These are phyloP conservation scores for Prunus salicina DNA, from an alignment of 306 rosid genomes.

Conservation along the genomic window DNA sequence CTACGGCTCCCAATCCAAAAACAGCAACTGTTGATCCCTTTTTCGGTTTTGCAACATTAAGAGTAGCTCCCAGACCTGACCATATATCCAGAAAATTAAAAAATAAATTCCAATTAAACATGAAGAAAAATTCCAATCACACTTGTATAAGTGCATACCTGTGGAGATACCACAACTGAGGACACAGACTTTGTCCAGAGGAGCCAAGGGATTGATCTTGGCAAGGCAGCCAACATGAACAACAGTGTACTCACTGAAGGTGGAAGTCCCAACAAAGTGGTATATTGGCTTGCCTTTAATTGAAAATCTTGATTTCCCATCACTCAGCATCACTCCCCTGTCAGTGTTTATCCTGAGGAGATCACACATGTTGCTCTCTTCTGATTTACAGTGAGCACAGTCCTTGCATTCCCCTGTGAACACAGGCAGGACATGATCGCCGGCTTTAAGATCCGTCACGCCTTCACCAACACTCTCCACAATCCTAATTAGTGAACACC, in stretches of 20 bases:
- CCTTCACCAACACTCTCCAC: slow-evolving; percentile 67
- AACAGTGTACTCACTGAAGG: slow-evolving; percentile 65
- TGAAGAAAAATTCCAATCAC: not conserved
- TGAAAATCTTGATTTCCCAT: slow-evolving; percentile 54
- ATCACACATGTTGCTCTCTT: slow-evolving; percentile 46
- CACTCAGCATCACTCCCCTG: slow-evolving; percentile 39
- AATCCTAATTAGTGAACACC: slow-evolving; percentile 13
- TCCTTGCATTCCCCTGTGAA: slow-evolving; percentile 49
- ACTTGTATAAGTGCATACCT: slow-evolving; percentile 24
- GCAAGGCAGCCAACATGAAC: slow-evolving; percentile 49
- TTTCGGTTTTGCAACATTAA: slow-evolving; percentile 69
- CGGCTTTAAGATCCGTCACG: slow-evolving; percentile 52
- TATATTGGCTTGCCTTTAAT: slow-evolving; percentile 42
- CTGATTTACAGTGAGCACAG: slow-evolving; percentile 53
- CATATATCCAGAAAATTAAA: not conserved
- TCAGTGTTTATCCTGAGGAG: not conserved
- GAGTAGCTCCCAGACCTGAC: slow-evolving; percentile 63
- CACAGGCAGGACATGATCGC: slow-evolving; percentile 58
- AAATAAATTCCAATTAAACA: not conserved
- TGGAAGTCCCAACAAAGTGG: slow-evolving; percentile 47
- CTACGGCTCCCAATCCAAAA: slow-evolving; percentile 71
- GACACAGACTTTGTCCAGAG: slow-evolving; percentile 55
- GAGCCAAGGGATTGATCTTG: slow-evolving; percentile 39
- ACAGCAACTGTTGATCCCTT: slow-evolving; percentile 63
- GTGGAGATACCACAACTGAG: slow-evolving; percentile 68